phyloP scores from a whole-genome alignment of 2,329 filamentous ascomycete genomes.

The Chaetomium sp. region DNA sequence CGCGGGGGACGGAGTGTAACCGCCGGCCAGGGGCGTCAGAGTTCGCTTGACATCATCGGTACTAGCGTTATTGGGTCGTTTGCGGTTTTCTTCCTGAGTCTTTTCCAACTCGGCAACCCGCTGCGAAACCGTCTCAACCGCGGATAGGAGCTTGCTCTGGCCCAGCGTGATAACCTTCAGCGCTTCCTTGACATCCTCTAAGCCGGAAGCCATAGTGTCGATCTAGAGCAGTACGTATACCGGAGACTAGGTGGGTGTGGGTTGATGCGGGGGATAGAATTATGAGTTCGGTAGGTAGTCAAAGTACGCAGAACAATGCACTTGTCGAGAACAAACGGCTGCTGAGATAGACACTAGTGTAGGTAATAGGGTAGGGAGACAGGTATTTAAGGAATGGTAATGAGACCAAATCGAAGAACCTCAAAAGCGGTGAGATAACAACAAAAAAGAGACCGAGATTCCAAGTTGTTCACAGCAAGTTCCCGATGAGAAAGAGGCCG shows the following conservation, averaged over 20 bases:
- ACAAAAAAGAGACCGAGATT: background rate
- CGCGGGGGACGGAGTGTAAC: conserved; percentile 21
- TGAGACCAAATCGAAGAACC: no score
- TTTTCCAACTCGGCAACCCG: conserved; percentile 24
- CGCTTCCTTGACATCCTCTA: conserved; percentile 31
- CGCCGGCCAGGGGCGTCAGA: conserved; percentile 16
- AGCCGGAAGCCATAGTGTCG: conserved; percentile 14
- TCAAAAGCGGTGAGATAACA: background rate
- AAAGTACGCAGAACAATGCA: no score
- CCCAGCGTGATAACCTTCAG: conserved; percentile 35
- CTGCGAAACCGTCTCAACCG: conserved; percentile 35
- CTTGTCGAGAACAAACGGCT: background rate
- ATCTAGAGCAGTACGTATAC: background rate
- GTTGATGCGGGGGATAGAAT: background rate
- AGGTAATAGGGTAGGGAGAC: background rate
- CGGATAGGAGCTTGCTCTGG: conserved; percentile 36
- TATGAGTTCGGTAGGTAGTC: no score
- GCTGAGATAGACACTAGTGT: background rate
- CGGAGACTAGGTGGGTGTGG: background rate
- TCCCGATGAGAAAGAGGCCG: background rate
- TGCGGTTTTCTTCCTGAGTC: conserved; percentile 5
- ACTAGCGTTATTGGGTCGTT: background rate
- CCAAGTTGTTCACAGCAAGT: background rate
- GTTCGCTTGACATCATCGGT: conserved; percentile 1
- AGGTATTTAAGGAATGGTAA: background rate